Base-by-base conservation (phyloP, 148 eudicot genomes). In the Salicornia ramosissima region DNA sequence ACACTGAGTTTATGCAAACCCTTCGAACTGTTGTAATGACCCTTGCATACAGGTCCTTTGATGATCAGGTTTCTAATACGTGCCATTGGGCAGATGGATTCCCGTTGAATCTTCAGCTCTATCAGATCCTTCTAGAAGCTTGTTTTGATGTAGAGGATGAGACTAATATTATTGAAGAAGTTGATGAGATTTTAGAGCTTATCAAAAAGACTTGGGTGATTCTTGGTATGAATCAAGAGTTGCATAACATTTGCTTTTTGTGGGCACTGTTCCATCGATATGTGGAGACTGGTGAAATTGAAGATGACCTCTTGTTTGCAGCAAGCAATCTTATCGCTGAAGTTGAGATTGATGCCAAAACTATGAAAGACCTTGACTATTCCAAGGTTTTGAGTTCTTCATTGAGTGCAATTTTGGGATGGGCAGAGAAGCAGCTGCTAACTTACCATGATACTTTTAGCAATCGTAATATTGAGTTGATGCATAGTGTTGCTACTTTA, bases 1-100 rank as follows among this genome's bases (percentile, higher is more conserved):
- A 83, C 49, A 89, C 79, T 31, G 97, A 94, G 79, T 70, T 85
- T 36, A 81, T 90, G 88, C 84, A 82, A 54, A 70, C 58, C 31
- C 84, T 94, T 55, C 84, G 90, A 22, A 82, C 56, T 28, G 69
- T 74, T 57, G 89, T 85, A 11, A 78, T 81, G 84, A 80, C 89
- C 50, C 96, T 94, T 70, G 89, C 96, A 6, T 83, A 81, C 78
- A 83, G 99, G 83, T 84, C 97, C 65, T 78, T 74, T 75, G 91
- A 90, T 57, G 97, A 86, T 59, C 79, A 85, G 69, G 66, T 69
- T 52, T 78, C 96, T 12, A 91, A 81, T 60, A 62, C 68, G 43
- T 88, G 91, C 65, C 98, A 94, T 62, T 94, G 98, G 98, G 98
- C 92, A 24, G 98, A 94, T 84, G 98, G 98, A 49, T 75, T 84